Evolutionary conservation across 331 rosid species (phyloP).

Genomic region (Rosa hybrid): DNA sequence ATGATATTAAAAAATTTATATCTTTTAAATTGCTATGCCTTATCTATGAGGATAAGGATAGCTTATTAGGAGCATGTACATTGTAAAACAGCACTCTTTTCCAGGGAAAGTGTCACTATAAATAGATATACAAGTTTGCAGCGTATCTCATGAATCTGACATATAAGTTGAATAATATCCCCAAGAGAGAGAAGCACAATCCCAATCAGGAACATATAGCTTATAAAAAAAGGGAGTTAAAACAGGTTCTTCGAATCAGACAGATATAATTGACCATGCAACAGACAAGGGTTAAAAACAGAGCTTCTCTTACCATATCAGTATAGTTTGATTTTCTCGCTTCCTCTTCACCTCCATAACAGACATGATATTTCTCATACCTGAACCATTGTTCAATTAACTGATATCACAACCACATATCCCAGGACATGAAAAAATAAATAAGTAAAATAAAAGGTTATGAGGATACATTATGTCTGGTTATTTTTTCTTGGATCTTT

Average conservation of each 20-base stretch:
- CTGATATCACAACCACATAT: slow-evolving; percentile 11
- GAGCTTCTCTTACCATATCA: slow-evolving; percentile 69
- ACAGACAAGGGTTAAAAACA: not conserved
- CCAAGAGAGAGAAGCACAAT: not conserved
- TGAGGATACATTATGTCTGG: not conserved
- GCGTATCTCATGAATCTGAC: not conserved
- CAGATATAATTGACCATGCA: not conserved
- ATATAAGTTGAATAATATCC: not conserved
- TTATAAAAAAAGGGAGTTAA: not conserved
- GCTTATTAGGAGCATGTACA: not conserved
- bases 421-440: not conserved
- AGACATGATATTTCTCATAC: slow-evolving; percentile 88
- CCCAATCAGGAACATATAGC: slow-evolving; percentile 5
- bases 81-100: not conserved
- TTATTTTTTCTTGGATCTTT: not conserved
- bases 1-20: not conserved
- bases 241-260: not conserved
- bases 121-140: not conserved
- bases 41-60: not conserved
- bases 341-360: slow-evolving; percentile 76
- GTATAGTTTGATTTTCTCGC: slow-evolving; percentile 74
- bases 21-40: not conserved
- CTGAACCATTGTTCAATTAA: slow-evolving; percentile 41
- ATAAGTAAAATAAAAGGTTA: not conserved
- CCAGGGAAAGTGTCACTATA: not conserved